phyloP scores from a whole-genome alignment of 2,329 filamentous ascomycete genomes.

The Monilinia aucupariae region DNA sequence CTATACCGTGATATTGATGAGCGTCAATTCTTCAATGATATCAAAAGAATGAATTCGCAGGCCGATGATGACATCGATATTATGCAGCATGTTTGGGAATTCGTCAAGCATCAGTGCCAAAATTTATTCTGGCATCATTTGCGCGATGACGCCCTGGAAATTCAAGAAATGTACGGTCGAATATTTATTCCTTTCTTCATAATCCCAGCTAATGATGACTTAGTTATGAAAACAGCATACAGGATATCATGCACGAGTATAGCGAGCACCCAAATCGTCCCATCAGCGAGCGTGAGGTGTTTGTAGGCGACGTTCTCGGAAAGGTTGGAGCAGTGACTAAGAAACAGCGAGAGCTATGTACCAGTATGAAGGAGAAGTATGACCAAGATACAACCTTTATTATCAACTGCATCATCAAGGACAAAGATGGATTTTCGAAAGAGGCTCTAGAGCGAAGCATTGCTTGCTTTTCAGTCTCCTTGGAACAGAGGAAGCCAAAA shows the following conservation, averaged over 20 bases:
- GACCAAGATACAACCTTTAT: conserved; percentile 39
- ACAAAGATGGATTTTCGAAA: conserved; percentile 35
- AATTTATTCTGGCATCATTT: conserved; percentile 39
- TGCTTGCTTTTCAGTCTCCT: conserved; percentile 44
- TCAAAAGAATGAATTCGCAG: conserved; percentile 20
- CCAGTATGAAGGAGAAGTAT: conserved; percentile 41
- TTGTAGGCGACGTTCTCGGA: conserved; percentile 53
- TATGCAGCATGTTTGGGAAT: conserved; percentile 37
- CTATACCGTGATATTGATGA: conserved; percentile 73
- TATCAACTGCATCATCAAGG: conserved; percentile 41
- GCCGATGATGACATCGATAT: conserved; percentile 20
- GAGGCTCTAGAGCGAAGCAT: conserved; percentile 45
- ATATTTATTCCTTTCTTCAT: neutral
- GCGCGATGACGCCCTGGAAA: conserved; percentile 36
- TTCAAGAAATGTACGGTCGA: conserved; percentile 42
- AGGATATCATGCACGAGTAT: conserved; percentile 43
- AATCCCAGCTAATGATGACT: neutral
- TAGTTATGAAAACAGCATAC: conserved; percentile 49
- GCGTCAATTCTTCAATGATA: conserved; percentile 48
- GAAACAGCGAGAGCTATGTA: conserved; percentile 40
- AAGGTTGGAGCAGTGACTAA: conserved; percentile 39
- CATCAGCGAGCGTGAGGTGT: conserved; percentile 49
- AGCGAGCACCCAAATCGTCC: conserved; percentile 39
- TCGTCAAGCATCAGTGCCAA: conserved; percentile 36
- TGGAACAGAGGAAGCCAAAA: conserved; percentile 34